phyloP scores from a whole-genome alignment of 192 early-diverging fungal species.

The Rhizoclosmatium globosum region DNA sequence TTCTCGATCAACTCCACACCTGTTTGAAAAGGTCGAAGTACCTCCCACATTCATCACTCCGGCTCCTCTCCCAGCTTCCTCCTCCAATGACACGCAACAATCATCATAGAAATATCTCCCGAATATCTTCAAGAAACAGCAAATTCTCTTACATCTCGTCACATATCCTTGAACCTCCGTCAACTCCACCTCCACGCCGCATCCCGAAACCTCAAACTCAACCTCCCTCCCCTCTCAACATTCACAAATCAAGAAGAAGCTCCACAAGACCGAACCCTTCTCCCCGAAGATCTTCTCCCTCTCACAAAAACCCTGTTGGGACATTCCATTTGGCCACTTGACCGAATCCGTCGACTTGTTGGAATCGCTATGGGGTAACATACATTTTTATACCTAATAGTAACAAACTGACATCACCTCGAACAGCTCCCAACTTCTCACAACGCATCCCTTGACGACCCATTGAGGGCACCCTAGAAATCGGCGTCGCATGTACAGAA shows the following conservation, averaged over 20 bases:
- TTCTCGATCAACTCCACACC: slow-evolving; percentile 45
- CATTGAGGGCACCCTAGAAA: background rate
- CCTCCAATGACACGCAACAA: background rate
- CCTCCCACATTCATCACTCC: slow-evolving; percentile 31
- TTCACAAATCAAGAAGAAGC: background rate
- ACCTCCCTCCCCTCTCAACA: too few species aligned
- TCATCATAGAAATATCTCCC: background rate
- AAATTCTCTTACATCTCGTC: slow-evolving; percentile 30
- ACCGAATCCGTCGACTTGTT: slow-evolving; percentile 36
- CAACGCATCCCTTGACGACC: background rate
- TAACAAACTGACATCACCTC: background rate
- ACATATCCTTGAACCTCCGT: slow-evolving; percentile 46
- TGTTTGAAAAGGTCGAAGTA: slow-evolving; percentile 57
- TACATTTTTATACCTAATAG: background rate
- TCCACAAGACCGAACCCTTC: slow-evolving; percentile 14
- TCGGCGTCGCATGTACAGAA: slow-evolving; percentile 26
- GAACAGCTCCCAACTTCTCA: background rate
- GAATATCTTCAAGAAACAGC: slow-evolving; percentile 40
- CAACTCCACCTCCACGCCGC: slow-evolving; percentile 25
- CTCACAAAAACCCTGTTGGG: slow-evolving; percentile 25
- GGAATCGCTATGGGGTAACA: slow-evolving; percentile 41
- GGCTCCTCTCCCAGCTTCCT: background rate
- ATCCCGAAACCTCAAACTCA: background rate
- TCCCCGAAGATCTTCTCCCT: slow-evolving; percentile 19
- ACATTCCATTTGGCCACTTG: slow-evolving; percentile 35